phyloP scores from a whole-genome alignment of 495 filamentous ascomycete genomes.

The Aspergillus biplanus region DNA sequence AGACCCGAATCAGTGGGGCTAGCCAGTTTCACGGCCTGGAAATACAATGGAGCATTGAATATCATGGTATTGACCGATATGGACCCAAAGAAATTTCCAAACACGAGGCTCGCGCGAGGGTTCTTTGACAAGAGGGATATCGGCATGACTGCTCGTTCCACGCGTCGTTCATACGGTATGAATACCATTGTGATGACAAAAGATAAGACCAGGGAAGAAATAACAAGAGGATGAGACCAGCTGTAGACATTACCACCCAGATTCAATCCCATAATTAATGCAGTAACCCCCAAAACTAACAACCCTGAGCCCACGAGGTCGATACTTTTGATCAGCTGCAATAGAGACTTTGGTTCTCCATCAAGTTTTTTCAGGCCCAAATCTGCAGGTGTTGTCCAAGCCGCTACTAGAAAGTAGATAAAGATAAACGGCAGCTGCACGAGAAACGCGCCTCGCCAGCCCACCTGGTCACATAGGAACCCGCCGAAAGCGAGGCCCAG shows the following conservation, averaged over 20 bases:
- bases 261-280: constrained; percentile 73
- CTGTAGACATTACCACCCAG: constrained; percentile 76
- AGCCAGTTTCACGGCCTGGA: constrained; percentile 77
- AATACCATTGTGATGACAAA: constrained; percentile 59
- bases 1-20: constrained; percentile 72
- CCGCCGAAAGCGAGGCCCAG: constrained; percentile 75
- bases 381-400: constrained; percentile 59
- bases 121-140: constrained; percentile 60
- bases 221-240: constrained; percentile 73
- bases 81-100: constrained; percentile 68
- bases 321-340: constrained; percentile 65
- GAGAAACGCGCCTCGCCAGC: constrained; percentile 73
- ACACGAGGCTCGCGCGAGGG: constrained; percentile 68
- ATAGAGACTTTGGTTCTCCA: constrained; percentile 48
- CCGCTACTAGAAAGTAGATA: constrained; percentile 59
- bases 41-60: constrained; percentile 81
- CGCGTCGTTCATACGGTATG: constrained; percentile 62
- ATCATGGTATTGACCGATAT: constrained; percentile 69
- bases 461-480: constrained; percentile 70
- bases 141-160: constrained; percentile 72
- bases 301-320: constrained; percentile 69
- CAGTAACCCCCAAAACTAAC: constrained; percentile 65
- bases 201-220: constrained; percentile 62
- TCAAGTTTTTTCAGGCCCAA: constrained; percentile 59
- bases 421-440: constrained; percentile 70